Evolutionary conservation across 306 rosid species (phyloP).

Genomic region (Crataegus laevigata): DNA sequence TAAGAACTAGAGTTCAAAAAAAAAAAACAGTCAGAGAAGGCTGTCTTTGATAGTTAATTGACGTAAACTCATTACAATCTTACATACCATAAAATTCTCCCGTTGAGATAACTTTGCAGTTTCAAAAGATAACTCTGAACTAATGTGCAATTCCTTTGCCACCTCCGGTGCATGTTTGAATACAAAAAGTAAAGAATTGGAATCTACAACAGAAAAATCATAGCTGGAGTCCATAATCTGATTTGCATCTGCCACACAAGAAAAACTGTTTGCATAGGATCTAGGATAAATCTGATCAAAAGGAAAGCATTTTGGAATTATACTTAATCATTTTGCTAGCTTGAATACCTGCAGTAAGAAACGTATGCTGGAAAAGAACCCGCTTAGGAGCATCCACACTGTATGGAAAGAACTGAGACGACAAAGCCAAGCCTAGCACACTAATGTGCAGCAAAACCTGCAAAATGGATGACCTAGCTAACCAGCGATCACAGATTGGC

Average conservation of each 20-base stretch:
- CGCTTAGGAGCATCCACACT: constrained; percentile 82
- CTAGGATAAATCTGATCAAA: background rate
- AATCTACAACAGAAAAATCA: constrained; percentile 84
- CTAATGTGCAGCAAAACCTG: constrained; percentile 67
- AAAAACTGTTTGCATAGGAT: background rate
- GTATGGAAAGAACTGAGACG: constrained; percentile 93
- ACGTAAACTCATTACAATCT: constrained; percentile 10
- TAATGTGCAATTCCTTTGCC: constrained; percentile 62
- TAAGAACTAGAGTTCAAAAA: background rate
- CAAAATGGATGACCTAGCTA: constrained; percentile 75
- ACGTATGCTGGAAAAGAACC: constrained; percentile 66
- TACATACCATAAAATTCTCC: constrained; percentile 71
- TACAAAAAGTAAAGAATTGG: constrained; percentile 80
- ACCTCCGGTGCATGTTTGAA: constrained; percentile 78
- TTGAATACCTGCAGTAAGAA: constrained; percentile 67
- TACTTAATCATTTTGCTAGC: background rate
- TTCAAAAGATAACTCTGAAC: constrained; percentile 56
- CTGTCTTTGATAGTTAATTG: background rate
- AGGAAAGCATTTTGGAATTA: background rate
- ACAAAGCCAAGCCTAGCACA: constrained; percentile 64
- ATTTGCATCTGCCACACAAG: constrained; percentile 52
- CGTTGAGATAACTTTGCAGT: constrained; percentile 48
- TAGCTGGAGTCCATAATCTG: constrained; percentile 64
- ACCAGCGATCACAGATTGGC: constrained; percentile 78
- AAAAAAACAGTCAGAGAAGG: background rate